Base-by-base conservation (phyloP, 2,329 filamentous ascomycete genomes). In the Mariannaea elegans region DNA sequence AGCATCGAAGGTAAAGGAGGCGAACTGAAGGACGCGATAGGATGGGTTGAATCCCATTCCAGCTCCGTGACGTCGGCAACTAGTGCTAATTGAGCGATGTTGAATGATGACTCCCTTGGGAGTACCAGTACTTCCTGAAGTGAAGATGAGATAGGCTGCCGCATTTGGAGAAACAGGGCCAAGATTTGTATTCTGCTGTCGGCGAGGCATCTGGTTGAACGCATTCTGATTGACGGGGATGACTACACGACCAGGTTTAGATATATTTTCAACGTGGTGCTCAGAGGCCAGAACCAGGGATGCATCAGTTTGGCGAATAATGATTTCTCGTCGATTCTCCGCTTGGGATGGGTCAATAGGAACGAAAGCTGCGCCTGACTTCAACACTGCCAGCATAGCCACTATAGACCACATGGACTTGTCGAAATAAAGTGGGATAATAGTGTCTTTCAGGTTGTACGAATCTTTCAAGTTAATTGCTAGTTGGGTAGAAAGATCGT, bases 91-190 rank as follows among this genome's bases (percentile, higher is more conserved):
- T 23, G 56, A 50, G 16, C 47, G 29, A 39, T 69, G 69, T 6
- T 57, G 53, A 32, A 69, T 59, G 13, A 67, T 55, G 3, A 65
- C 60, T 7, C 69, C 69, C 41, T 71, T 71, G 4, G 69, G 67
- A 14, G 55, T 54, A n/a, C 68, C 69, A 1, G 69, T 70, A 38
- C 63, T 70, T 8, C 67, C 69, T 6, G 65, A 69, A 9, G 67
- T 71, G 50, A 70, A 71, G 21, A 69, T 41, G 27, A 29, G 32
- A 10, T 36, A 36, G 5, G 32, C 32, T 5, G 32, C 12, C 4
- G 7, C 32, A 14, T 14, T n/a, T n/a, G 32, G 32, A 8, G 32
- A 14, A 14, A 36, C 32, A 14, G 32, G 14, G 14, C 12, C 6
- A 10, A 36, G 14, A 9, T 4, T 4, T 36, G 14, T n/a, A 10